Percentiles rank a stretch among this genome's conserved stretches.
Conservation (phyloP, 2,329 filamentous ascomycete species). For the Claviceps paspali region DNA sequence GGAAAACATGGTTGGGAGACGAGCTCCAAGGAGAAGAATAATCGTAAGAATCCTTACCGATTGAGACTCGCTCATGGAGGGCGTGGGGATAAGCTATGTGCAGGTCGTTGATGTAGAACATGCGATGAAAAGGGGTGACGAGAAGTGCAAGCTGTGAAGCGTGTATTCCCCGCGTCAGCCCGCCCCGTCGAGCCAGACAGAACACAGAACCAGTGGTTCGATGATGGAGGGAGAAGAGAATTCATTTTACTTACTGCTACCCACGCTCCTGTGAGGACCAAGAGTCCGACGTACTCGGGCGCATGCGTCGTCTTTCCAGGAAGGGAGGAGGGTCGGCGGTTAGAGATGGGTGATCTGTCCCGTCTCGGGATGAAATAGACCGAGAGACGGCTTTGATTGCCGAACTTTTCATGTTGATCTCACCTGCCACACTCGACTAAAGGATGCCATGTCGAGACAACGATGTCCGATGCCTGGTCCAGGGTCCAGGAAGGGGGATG, state of each 20-base stretch:
- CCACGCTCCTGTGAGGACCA: conserved; percentile 5
- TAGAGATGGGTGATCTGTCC: too few species aligned
- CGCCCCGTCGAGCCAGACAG: not conserved
- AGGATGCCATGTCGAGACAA: conserved; percentile 1
- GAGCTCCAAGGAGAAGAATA: too few species aligned
- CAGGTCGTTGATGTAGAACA: conserved; percentile 81
- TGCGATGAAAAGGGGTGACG: conserved; percentile 77
- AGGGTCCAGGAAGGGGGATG: too few species aligned
- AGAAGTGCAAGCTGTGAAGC: conserved; percentile 15
- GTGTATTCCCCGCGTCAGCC: conserved; percentile 3
- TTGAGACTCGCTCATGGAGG: conserved; percentile 64
- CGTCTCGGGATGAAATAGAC: too few species aligned
- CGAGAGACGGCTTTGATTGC: too few species aligned
- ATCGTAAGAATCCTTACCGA: conserved; percentile 53
- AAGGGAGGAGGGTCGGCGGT: too few species aligned
- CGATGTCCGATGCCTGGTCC: not conserved
- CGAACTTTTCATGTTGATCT: not conserved
- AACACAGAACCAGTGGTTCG: too few species aligned
- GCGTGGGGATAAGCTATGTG: conserved; percentile 79
- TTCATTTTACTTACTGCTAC: conserved; percentile 1
- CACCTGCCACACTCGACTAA: conserved; percentile 6
- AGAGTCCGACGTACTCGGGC: conserved; percentile 6
- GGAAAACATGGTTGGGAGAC: too few species aligned
- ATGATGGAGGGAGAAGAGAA: too few species aligned
- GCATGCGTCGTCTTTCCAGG: conserved; percentile 4